Evolutionary conservation across 305 asterid genomes (phyloP).

Genomic region (Fraxinus paxiana): DNA sequence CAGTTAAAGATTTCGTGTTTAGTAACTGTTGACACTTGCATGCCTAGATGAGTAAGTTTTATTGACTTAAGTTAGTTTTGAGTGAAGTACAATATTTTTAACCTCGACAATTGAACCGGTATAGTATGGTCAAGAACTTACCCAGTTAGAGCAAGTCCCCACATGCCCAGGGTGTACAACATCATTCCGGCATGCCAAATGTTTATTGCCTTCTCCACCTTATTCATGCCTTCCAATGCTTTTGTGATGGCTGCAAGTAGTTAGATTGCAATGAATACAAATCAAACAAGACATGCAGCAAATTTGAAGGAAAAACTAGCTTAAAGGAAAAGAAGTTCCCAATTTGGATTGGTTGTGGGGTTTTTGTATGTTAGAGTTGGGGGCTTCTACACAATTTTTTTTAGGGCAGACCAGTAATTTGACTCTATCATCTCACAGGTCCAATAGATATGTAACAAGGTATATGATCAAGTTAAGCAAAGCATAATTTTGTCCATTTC

Average conservation of each 20-base stretch:
- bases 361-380: background rate
- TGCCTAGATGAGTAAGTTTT: background rate
- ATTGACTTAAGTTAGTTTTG: background rate
- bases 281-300: background rate
- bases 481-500: background rate
- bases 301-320: background rate
- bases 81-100: background rate
- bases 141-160: conserved; percentile 92
- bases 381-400: background rate
- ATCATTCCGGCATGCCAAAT: conserved; percentile 80
- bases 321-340: background rate
- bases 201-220: conserved; percentile 65
- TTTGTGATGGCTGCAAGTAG: conserved; percentile 60
- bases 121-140: conserved; percentile 24
- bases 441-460: background rate
- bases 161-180: conserved; percentile 70
- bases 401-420: background rate
- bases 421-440: background rate
- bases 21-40: background rate
- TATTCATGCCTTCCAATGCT: conserved; percentile 63
- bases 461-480: background rate
- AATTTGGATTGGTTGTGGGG: background rate
- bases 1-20: background rate
- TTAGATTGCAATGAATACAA: conserved; percentile 1
- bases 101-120: background rate